Evolutionary conservation across 495 filamentous ascomycete genomes (phyloP).

Genomic region (Annulohypoxylon maeteangense): DNA sequence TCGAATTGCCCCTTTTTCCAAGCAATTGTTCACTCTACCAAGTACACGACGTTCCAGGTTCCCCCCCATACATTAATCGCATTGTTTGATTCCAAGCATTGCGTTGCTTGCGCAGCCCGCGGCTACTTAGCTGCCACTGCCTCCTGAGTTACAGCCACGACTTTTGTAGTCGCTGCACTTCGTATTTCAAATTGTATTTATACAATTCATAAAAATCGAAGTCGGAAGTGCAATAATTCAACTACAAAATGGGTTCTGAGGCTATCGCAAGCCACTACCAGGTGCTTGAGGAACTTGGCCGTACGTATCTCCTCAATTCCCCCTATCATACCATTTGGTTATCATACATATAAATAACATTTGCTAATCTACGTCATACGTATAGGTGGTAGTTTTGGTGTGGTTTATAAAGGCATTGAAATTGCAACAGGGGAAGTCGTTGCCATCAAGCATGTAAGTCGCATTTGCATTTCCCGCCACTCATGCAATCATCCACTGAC

Average conservation of each 20-base stretch:
- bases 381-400: conserved; percentile 90
- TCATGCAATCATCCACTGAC: conserved; percentile 27
- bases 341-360: not conserved
- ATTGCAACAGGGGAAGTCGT: conserved; percentile 86
- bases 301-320: conserved; percentile 63
- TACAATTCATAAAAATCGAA: not conserved
- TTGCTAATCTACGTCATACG: conserved; percentile 21
- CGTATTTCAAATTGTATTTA: not conserved
- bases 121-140: conserved; percentile 10
- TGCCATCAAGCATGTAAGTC: conserved; percentile 86
- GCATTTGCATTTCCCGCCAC: not conserved
- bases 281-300: conserved; percentile 91
- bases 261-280: conserved; percentile 84
- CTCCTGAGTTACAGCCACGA: not conserved
- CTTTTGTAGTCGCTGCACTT: conserved; percentile 11
- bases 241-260: conserved; percentile 63
- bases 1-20: not conserved
- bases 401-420: conserved; percentile 95
- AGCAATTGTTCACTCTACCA: not conserved
- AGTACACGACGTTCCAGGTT: too few relatives aligned
- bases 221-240: not conserved
- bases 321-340: not conserved
- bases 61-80: not conserved
- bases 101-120: not conserved
- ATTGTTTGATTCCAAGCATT: conserved; percentile 4